Evolutionary conservation across 2,329 filamentous ascomycete species (phyloP), one percentile per base, ranked within the genome.

Genomic region (Diaporthe sp.): DNA sequence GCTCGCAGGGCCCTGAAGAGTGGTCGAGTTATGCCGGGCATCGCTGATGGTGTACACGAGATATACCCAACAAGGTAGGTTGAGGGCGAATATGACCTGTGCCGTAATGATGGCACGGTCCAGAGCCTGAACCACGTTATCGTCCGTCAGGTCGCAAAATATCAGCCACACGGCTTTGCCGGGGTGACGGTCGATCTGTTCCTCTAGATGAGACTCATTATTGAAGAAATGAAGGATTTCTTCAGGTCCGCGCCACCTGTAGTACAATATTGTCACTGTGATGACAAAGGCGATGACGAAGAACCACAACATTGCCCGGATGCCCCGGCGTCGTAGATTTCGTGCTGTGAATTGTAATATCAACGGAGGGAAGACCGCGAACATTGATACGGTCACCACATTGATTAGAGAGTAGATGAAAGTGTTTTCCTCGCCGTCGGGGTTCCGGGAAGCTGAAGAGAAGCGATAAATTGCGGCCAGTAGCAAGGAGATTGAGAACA

Each of bases 1-100:
- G 5, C 28, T 28, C 1, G 0, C 6, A 52, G 17, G 19, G 2
- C 1, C 1, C 19, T 47, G 42, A 10, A 0, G 5, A 52, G n/a
- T 1, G 12, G 5, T 12, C 12, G 12, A 25, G 5, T 5, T 6
- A 3, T 35, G 1, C 19, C 17, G 19, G 55, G 10, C 19, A 9
- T n/a, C 9, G 4, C 5, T 9, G 30, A 35, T n/a, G 30, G 10
- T 35, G 30, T 35, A 58, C 2, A 58, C 22, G n/a, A n/a, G 55
- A 58, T 58, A n/a, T 2, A 58, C n/a, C 30, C 55, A 35, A n/a
- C 55, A 4, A 0, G 55, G 55, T 13, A 58, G 19, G 2, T 58
- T 35, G 19, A 58, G 12, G 19, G 10, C 10, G 10, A 58, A 19
- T 7, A 58, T 2, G 15, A 13, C 55, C 4, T 58, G 55, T 2